Base-by-base conservation (phyloP, 2,329 filamentous ascomycete species). In the Trichoderma koningii region DNA sequence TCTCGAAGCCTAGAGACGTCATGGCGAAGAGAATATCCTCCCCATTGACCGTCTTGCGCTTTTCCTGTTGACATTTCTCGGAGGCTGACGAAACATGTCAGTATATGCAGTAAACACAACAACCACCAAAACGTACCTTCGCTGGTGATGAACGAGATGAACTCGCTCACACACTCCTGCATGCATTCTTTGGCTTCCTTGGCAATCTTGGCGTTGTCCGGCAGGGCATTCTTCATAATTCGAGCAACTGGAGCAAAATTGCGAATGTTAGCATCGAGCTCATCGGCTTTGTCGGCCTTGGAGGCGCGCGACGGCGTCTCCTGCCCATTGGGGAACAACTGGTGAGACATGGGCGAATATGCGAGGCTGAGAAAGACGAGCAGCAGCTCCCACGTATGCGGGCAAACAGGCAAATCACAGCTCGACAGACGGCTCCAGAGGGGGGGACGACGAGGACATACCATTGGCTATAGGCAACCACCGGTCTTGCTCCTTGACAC, bases 381-480 rank as follows among this genome's bases (percentile, higher is more conserved):
- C 69, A 70, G 71, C 69, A 72, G 70, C 70, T 71, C 68, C 67
- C 67, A 67, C 66, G 68, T 69, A 69, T 67, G 70, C 64, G 68
- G 71, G 34, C 34, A 38, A 38, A 38, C 70, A 71, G 68, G 74
- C 73, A 76, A 45, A 77, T 76, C 81, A 81, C 80, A 53, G 53
- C 41, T 48, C 45, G 56, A 51, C 23, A 38, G 41, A 41, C 17
- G 48, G 26, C 45, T 19, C 26, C 26, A 14, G 38, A 21, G 47
- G 47, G 7, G 45, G 62, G 66, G 47, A 55, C 30, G 52, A 65
- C 14, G 66, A 68, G 66, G 66, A 95, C 95, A 87, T 87, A 99
- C 95, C 95, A 93, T 99, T 99, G 82, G 95, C 95, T 87, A 99
- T 99, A 78, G 95, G 95, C 78, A 99, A 87, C 95, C 95, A 99